A percentile compares a stretch with the other conserved stretches of the same genome.
Evolutionary conservation across 225 moss, liverwort and hornwort species (phyloP).

Genomic region (Neckera pumila): DNA sequence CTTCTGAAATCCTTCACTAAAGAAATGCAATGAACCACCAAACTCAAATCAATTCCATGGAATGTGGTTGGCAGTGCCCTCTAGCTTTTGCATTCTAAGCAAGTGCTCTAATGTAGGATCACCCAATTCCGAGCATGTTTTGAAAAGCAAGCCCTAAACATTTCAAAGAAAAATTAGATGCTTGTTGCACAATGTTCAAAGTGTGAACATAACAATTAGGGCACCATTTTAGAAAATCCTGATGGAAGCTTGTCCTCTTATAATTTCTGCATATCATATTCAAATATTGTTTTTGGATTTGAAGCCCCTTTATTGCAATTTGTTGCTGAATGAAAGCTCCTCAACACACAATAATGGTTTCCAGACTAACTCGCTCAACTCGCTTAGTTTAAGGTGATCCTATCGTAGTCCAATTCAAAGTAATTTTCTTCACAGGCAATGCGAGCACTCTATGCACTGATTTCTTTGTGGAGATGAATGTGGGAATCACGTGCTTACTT

Average conservation of each 20-base stretch:
- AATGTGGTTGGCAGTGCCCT: background rate
- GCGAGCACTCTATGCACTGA: background rate
- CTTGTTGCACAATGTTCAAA: background rate
- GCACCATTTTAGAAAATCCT: background rate
- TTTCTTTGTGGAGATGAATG: background rate
- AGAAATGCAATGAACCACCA: background rate
- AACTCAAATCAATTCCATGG: background rate
- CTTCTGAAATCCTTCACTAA: constrained; percentile 77
- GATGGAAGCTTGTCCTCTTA: too few relatives aligned
- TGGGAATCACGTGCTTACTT: background rate
- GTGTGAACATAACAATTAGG: background rate
- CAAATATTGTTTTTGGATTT: background rate
- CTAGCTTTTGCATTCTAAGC: background rate
- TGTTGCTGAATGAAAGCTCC: background rate
- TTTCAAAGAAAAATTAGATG: background rate
- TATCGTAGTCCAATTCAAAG: background rate
- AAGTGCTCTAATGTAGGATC: too few relatives aligned
- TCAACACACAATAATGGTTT: background rate
- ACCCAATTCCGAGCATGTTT: background rate
- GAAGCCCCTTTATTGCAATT: background rate
- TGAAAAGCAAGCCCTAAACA: too few relatives aligned
- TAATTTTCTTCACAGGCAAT: background rate
- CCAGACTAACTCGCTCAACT: background rate
- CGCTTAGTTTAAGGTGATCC: background rate
- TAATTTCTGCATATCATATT: background rate